phyloP scores from a whole-genome alignment of 495 filamentous ascomycete species.

The Talaromyces ruber region DNA sequence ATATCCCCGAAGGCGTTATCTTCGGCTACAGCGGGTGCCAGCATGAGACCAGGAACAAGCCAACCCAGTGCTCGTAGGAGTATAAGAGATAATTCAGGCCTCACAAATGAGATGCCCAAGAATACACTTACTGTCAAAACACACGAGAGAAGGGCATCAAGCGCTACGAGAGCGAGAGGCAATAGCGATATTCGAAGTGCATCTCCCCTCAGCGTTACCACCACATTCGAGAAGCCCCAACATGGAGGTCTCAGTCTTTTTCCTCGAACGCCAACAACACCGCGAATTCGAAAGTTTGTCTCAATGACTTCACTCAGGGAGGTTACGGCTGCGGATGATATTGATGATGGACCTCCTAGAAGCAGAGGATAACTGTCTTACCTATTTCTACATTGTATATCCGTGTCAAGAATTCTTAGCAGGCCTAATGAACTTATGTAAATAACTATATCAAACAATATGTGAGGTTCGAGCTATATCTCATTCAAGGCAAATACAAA shows the following conservation, averaged over 20 bases:
- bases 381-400: background rate
- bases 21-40: background rate
- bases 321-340: background rate
- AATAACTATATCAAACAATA: background rate
- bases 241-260: background rate
- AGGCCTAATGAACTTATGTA: background rate
- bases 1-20: background rate
- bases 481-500: background rate
- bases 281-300: background rate
- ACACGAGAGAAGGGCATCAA: background rate
- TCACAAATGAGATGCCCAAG: no score
- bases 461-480: background rate
- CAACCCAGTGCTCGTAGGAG: background rate
- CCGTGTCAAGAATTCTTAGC: background rate
- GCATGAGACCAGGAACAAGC: background rate
- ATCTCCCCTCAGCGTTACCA: background rate
- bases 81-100: background rate
- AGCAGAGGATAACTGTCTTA: background rate
- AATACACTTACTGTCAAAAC: background rate
- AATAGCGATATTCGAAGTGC: background rate
- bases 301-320: background rate
- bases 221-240: background rate
- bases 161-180: background rate
- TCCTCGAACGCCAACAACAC: conserved; percentile 1
- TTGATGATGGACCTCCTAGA: background rate